Evolutionary conservation across 2,329 filamentous ascomycete species (phyloP).

Genomic region (Simplicillium aogashimaense): DNA sequence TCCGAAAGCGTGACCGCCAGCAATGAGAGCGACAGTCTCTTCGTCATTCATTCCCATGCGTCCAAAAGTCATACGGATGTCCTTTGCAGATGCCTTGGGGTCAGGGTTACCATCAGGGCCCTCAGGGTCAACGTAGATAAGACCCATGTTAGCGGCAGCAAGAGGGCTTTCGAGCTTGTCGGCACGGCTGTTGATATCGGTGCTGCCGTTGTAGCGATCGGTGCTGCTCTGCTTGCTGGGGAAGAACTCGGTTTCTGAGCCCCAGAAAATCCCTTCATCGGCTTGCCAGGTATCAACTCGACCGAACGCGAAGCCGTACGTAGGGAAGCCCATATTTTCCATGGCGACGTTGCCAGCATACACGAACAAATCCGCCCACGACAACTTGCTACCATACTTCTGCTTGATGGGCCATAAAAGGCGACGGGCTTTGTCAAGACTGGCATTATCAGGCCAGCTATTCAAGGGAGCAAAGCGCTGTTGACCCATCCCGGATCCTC

Average conservation of each 20-base stretch:
- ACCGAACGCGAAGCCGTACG: constrained; percentile 64
- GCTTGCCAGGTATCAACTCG: constrained; percentile 66
- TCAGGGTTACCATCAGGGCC: constrained; percentile 65
- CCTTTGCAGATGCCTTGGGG: constrained; percentile 55
- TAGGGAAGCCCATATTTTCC: constrained; percentile 66
- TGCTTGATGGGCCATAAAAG: constrained; percentile 76
- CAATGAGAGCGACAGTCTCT: constrained; percentile 72
- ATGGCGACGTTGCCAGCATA: constrained; percentile 70
- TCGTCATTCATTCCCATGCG: constrained; percentile 80
- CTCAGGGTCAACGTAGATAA: constrained; percentile 78
- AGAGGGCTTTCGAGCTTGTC: constrained; percentile 51
- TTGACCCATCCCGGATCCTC: constrained; percentile 64
- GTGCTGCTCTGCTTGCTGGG: constrained; percentile 63
- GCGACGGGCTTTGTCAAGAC: constrained; percentile 70
- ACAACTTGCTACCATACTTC: constrained; percentile 76
- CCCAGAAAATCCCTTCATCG: constrained; percentile 71
- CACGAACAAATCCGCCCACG: constrained; percentile 65
- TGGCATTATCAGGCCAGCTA: constrained; percentile 72
- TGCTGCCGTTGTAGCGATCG: constrained; percentile 47
- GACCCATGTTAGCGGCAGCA: constrained; percentile 56
- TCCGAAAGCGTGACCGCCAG: constrained; percentile 69
- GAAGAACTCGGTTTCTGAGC: constrained; percentile 43
- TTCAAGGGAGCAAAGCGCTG: constrained; percentile 75
- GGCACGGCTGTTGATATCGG: constrained; percentile 25
- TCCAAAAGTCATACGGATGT: constrained; percentile 65